phyloP scores from a whole-genome alignment of 305 asterid genomes.

The Fraxinus xanthoxyloides region DNA sequence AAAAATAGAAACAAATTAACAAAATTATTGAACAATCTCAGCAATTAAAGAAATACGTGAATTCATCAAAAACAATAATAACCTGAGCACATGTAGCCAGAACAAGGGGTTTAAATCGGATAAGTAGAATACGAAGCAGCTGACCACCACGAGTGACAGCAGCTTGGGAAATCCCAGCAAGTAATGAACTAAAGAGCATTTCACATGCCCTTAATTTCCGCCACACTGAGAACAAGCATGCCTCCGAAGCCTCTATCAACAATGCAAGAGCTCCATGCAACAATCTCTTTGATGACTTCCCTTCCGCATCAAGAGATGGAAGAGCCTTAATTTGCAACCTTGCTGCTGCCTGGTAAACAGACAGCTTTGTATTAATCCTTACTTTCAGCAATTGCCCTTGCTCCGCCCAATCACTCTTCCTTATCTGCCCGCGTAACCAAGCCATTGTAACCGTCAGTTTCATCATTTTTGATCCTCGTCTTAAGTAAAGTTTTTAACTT shows the following conservation, averaged over 20 bases:
- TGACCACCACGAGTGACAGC: constrained; percentile 89
- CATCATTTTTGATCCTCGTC: constrained; percentile 5
- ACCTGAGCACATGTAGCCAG: constrained; percentile 91
- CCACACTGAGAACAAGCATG: constrained; percentile 85
- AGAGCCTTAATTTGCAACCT: constrained; percentile 71
- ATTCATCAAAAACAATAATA: constrained; percentile 19
- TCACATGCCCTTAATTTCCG: constrained; percentile 91
- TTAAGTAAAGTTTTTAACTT: constrained; percentile 15
- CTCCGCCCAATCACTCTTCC: constrained; percentile 92
- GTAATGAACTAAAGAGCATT: constrained; percentile 86
- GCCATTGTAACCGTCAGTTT: constrained; percentile 21
- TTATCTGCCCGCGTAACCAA: constrained; percentile 57
- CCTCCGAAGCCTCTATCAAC: constrained; percentile 86
- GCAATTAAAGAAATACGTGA: constrained; percentile 22
- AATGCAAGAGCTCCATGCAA: constrained; percentile 88
- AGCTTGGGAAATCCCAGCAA: constrained; percentile 87
- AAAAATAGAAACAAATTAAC: constrained; percentile 11
- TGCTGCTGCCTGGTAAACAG: constrained; percentile 89
- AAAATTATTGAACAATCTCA: constrained; percentile 19
- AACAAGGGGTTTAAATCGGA: constrained; percentile 91
- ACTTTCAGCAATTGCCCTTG: constrained; percentile 86
- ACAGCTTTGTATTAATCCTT: constrained; percentile 74
- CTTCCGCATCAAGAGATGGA: constrained; percentile 76
- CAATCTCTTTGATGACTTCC: constrained; percentile 84
- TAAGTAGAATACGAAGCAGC: constrained; percentile 84